A percentile compares a stretch with the other conserved stretches of the same genome.
Evolutionary conservation across 2,329 filamentous ascomycete genomes (phyloP).

Genomic region (Talaromyces sp.): DNA sequence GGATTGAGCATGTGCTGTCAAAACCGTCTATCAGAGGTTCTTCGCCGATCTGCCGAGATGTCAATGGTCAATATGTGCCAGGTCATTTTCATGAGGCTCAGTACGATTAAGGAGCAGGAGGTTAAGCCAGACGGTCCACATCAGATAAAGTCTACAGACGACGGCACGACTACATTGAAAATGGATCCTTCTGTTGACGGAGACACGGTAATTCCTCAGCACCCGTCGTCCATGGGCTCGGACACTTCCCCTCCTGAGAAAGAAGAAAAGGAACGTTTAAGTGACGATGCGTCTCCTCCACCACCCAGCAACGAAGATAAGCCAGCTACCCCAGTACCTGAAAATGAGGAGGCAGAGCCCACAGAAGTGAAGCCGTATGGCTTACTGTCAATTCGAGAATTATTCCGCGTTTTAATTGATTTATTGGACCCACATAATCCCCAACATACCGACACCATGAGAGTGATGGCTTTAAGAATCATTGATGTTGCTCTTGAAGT

Average conservation of each 20-base stretch:
- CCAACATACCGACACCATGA: constrained; percentile 89
- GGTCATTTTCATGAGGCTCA: constrained; percentile 91
- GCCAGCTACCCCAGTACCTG: constrained; percentile 28
- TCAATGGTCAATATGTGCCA: constrained; percentile 99
- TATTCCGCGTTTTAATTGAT: constrained; percentile 90
- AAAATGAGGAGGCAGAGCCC: constrained; percentile 39
- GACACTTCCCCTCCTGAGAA: constrained; percentile 25
- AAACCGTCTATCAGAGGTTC: constrained; percentile 79
- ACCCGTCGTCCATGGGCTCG: constrained; percentile 36
- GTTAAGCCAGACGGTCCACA: constrained; percentile 63
- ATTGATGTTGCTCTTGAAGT: constrained; percentile 97
- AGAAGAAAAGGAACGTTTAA: constrained; percentile 25
- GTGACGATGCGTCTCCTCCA: constrained; percentile 29
- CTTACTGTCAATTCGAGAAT: constrained; percentile 84
- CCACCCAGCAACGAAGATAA: constrained; percentile 26
- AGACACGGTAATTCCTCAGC: constrained; percentile 52
- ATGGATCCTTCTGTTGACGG: constrained; percentile 75
- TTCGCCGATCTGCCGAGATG: constrained; percentile 88
- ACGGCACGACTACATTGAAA: constrained; percentile 69
- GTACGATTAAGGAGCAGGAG: constrained; percentile 70
- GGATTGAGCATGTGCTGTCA: constrained; percentile 97
- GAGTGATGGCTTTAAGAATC: constrained; percentile 94
- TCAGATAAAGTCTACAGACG: constrained; percentile 49
- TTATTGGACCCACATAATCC: constrained; percentile 89
- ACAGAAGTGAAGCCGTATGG: constrained; percentile 78